These are phyloP conservation scores for Coemansia reversa DNA, from an alignment of 192 early-diverging fungal species.

Conservation along the genomic window DNA sequence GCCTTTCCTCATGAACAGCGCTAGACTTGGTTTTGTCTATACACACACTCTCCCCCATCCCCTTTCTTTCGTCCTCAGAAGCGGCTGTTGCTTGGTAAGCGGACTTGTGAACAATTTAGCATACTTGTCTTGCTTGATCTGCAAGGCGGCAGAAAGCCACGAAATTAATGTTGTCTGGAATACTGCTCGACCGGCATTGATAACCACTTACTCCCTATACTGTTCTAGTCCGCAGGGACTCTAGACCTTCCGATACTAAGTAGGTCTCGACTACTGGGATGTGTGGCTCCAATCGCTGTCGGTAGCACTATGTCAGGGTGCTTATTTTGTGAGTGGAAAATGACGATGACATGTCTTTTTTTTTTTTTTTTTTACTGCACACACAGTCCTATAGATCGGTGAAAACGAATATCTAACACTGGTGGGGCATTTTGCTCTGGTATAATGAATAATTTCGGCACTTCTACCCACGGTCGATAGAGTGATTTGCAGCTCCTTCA, in stretches of 20 bases:
- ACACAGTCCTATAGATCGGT: not conserved
- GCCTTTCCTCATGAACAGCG: not conserved
- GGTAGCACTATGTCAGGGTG: not conserved
- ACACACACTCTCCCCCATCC: not conserved
- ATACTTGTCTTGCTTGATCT: not conserved
- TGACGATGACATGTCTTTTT: too few relatives aligned
- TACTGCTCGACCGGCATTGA: not conserved
- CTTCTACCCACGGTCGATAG: not conserved
- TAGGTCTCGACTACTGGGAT: not conserved
- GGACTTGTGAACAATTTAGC: not conserved
- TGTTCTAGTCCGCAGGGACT: not conserved
- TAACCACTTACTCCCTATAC: not conserved
- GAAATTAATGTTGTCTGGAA: not conserved
- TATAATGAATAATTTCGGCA: not conserved
- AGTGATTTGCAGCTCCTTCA: not conserved
- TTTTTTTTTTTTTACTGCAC: not conserved
- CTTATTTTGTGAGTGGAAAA: not conserved
- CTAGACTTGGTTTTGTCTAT: not conserved
- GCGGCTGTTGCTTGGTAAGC: not conserved
- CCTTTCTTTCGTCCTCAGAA: not conserved
- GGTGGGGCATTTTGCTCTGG: not conserved
- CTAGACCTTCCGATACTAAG: not conserved
- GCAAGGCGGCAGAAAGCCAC: conserved; percentile 1
- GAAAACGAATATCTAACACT: not conserved
- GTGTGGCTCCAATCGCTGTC: not conserved